Conservation (phyloP, 257 asterid species). For the Gentiana macrophylla region DNA sequence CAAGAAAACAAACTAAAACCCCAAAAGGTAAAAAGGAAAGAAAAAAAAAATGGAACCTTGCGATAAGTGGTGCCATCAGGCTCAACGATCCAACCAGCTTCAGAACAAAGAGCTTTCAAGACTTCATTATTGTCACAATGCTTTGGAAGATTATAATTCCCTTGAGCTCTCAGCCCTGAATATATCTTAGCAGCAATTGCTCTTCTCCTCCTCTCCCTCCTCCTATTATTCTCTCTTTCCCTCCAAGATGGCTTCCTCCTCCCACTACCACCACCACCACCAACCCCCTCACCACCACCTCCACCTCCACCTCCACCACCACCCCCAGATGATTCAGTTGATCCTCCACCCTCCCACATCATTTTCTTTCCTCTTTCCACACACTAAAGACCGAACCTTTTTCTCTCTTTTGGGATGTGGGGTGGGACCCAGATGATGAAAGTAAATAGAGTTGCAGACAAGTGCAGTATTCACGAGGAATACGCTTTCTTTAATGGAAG, state of each 20-base stretch:
- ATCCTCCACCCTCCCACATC: conserved; percentile 93
- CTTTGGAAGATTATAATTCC: conserved; percentile 82
- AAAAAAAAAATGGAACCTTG: conserved; percentile 35
- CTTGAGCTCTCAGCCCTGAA: conserved; percentile 86
- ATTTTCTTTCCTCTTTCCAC: conserved; percentile 20
- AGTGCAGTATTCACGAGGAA: conserved; percentile 48
- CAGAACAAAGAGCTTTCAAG: conserved; percentile 83
- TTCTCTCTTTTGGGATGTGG: neutral
- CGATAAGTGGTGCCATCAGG: conserved; percentile 96
- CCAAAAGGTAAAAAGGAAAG: neutral
- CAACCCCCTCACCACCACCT: conserved; percentile 1
- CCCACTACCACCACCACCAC: conserved; percentile 28
- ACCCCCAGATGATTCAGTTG: conserved; percentile 46
- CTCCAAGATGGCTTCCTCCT: conserved; percentile 95
- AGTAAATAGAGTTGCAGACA: conserved; percentile 29
- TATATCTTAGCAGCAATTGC: conserved; percentile 95
- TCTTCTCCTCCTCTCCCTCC: conserved; percentile 92
- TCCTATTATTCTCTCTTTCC: conserved; percentile 92
- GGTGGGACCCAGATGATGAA: conserved; percentile 12
- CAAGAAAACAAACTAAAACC: neutral
- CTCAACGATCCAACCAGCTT: conserved; percentile 95
- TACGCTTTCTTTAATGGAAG: conserved; percentile 23
- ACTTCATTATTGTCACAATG: conserved; percentile 97
- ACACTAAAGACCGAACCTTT: conserved; percentile 9
- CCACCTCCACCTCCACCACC: conserved; percentile 32